Base-by-base conservation (phyloP, 2,329 filamentous ascomycete genomes). In the Talaromyces sp. region DNA sequence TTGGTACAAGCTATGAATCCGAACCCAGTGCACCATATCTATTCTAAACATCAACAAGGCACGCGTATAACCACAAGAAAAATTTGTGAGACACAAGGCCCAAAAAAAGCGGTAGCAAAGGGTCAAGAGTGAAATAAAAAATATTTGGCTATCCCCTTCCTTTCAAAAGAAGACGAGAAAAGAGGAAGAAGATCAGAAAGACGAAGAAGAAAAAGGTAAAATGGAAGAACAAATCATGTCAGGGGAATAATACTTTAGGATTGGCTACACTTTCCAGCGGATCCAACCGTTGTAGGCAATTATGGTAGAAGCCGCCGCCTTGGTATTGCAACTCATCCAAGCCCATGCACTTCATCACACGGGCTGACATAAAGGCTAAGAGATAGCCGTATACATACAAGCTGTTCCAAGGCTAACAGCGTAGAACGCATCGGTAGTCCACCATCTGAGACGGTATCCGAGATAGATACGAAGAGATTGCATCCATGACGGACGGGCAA, bases 261-360 rank as follows among this genome's bases (percentile, higher is more conserved):
- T 66, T 64, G 65, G 68, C 68, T 66, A 66, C 66, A 75, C 27
- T 69, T 75, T 62, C 71, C 73, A 70, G 64, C 64, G 63, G 71
- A 67, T 73, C 71, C 70, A 68, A 64, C 67, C 71, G 67, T 65
- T 59, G 65, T 65, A 61, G 66, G 55, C 41, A 59, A 62, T n/a
- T 59, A 52, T 59, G 55, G 61, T 62, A 58, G 19, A 53, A 32
- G 26, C 51, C 58, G 58, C 50, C 41, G 35, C 26, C 58, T 14
- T 54, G 27, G 27, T 49, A 24, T 51, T 58, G 59, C 38, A 56
- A 53, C 46, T 54, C 50, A 58, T 43, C 41, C 21, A 29, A 29
- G 38, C 50, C 31, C 52, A 17, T 58, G 49, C 27, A 58, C 49
- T 43, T 51, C 32, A 32, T 55, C 56, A 41, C 56, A 55, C 32